A percentile compares a stretch with the other conserved stretches of the same genome.
These are phyloP conservation scores for Solidago caesia DNA, from an alignment of 129 eudicot species.

Conservation along the genomic window DNA sequence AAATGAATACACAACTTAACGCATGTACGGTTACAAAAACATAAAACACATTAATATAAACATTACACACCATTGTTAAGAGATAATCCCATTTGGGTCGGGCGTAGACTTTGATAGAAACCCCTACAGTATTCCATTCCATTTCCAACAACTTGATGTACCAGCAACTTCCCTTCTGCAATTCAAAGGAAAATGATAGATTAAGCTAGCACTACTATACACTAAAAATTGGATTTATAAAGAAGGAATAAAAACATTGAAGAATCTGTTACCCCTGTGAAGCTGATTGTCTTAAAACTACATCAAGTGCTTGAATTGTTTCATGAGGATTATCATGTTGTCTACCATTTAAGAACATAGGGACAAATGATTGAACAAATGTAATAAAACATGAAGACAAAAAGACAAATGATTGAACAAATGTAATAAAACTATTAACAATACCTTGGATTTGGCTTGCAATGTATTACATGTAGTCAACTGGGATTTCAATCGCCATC, in stretches of 20 bases:
- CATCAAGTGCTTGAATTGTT: constrained; percentile 67
- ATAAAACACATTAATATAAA: not conserved
- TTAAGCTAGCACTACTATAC: not conserved
- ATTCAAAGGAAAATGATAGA: not conserved
- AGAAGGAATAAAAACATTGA: not conserved
- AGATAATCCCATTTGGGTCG: constrained; percentile 80
- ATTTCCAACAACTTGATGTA: constrained; percentile 54
- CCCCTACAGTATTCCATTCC: constrained; percentile 77
- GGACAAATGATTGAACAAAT: no score
- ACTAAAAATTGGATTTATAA: not conserved
- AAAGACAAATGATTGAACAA: no score
- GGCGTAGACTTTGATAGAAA: constrained; percentile 71
- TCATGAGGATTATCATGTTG: constrained; percentile 61
- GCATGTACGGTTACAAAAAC: not conserved
- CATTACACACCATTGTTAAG: constrained; percentile 53
- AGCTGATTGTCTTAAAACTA: constrained; percentile 52
- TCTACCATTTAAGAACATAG: constrained; percentile 36
- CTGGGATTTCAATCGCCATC: no score
- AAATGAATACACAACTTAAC: not conserved
- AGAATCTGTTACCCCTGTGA: constrained; percentile 27
- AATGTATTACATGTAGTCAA: no score
- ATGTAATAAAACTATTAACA: no score
- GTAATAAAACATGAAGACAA: no score
- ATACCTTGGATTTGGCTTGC: no score
- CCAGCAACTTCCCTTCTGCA: constrained; percentile 57